Conservation (phyloP, 305 asterid species). For the Solanum hybrid region DNA sequence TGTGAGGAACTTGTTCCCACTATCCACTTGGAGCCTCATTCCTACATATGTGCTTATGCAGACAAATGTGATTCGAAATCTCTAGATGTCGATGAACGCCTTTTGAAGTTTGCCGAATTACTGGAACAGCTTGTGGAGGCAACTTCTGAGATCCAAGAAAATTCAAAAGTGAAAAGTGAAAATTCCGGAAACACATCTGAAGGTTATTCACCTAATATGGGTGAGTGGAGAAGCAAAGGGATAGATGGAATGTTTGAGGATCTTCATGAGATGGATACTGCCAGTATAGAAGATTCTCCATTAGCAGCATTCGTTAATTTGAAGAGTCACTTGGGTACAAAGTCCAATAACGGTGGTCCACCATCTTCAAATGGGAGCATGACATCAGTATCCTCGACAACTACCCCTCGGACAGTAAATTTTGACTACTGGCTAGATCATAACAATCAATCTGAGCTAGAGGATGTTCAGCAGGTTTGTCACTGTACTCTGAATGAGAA, state of each 20-base stretch:
- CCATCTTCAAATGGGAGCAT: constrained; percentile 89
- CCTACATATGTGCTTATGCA: constrained; percentile 88
- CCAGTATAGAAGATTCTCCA: constrained; percentile 82
- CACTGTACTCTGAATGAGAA: constrained; percentile 15
- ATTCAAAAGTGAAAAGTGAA: constrained; percentile 31
- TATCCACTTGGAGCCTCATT: constrained; percentile 80
- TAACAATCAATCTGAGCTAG: constrained; percentile 55
- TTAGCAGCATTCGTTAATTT: constrained; percentile 45
- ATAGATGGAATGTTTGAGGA: constrained; percentile 92
- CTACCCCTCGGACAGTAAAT: constrained; percentile 75
- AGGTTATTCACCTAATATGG: constrained; percentile 56
- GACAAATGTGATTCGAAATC: constrained; percentile 70
- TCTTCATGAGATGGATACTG: constrained; percentile 98
- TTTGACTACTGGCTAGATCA: constrained; percentile 74
- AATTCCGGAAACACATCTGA: constrained; percentile 41
- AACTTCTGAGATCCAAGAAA: constrained; percentile 49
- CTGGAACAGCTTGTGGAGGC: constrained; percentile 79
- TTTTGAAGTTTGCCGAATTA: constrained; percentile 65
- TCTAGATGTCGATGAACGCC: constrained; percentile 74
- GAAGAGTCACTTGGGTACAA: constrained; percentile 62
- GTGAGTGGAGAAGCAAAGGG: constrained; percentile 70
- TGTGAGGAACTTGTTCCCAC: constrained; percentile 86
- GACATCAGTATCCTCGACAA: constrained; percentile 76
- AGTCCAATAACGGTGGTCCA: constrained; percentile 65
- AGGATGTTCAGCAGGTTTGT: constrained; percentile 74